Evolutionary conservation across 495 filamentous ascomycete genomes (phyloP), one percentile per base, ranked within the genome.

Genomic region (Talaromyces borbonicus): DNA sequence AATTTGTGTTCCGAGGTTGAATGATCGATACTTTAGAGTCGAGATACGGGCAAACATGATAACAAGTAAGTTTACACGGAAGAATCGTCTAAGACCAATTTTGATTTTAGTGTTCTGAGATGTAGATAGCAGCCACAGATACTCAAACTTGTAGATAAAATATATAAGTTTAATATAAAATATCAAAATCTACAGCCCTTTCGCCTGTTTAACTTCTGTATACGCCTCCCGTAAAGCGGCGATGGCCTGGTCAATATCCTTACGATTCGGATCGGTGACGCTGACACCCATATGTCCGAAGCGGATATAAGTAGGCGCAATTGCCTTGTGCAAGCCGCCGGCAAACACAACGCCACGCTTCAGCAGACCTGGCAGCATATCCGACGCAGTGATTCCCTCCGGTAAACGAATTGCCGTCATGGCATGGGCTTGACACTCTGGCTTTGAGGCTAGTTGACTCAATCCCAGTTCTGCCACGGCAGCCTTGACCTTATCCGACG

Each of bases 331-430:
- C 60, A 98, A 74, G 48, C 92, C 92, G 40, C 85, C 90, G 43
- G 92, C 92, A 56, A 96, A 95, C 43, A 98, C 79, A 5, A 97
- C 88, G 11, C 88, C 89, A 59, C 83, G 90, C 67, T 90, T 89
- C 48, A 90, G 60, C 46, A 98, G 69, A 50, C 80, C 88, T 4
- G 92, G 90, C 36, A 98, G 69, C 9, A 98, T 66, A 43, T 95
- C 85, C 4, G 87, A 72, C 9, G 82, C 79, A 49, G 80, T 75
- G 23, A 98, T 72, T 24, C 73, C 82, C 45, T 95, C 85, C 2
- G 92, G 92, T 39, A 98, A 75, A 63, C 90, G 96, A 49, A 97
- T 89, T 39, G 92, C 90, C 9, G 92, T 96, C 92, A 98, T 98
- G 57, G 84, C 87, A 57, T 93, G 90, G 22, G 92, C 88, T 72